A percentile compares a stretch with the other conserved stretches of the same genome.
phyloP scores from a whole-genome alignment of 108 stramenopile genomes.

The Skeletonema marinoi region DNA sequence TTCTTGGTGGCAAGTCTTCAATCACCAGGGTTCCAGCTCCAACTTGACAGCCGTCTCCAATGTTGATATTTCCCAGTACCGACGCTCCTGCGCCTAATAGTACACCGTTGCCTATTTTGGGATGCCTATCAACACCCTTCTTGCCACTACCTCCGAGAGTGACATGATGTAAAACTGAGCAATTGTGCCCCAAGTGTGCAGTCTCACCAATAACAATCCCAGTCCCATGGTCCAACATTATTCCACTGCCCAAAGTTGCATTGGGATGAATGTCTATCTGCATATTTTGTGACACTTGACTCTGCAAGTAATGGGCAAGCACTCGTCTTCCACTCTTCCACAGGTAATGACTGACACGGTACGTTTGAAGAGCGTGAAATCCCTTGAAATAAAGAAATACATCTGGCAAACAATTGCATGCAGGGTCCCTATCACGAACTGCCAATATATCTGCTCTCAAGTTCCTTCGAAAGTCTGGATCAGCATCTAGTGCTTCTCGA shows the following conservation, averaged over 20 bases:
- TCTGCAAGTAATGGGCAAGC: slow-evolving; percentile 81
- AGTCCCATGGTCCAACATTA: slow-evolving; percentile 86
- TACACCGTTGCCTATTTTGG: slow-evolving; percentile 84
- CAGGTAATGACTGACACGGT: slow-evolving; percentile 77
- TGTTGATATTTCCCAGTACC: slow-evolving; percentile 74
- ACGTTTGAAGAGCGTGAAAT: slow-evolving; percentile 86
- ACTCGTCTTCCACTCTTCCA: slow-evolving; percentile 65
- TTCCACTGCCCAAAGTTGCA: slow-evolving; percentile 71
- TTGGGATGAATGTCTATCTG: slow-evolving; percentile 91
- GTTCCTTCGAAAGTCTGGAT: slow-evolving; percentile 53
- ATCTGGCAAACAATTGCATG: slow-evolving; percentile 54
- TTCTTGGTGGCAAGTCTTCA: slow-evolving; percentile 64
- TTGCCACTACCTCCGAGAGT: slow-evolving; percentile 88
- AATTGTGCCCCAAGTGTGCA: slow-evolving; percentile 78
- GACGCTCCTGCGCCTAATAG: slow-evolving; percentile 84
- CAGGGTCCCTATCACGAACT: slow-evolving; percentile 79
- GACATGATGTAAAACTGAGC: slow-evolving; percentile 84
- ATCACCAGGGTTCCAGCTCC: slow-evolving; percentile 85
- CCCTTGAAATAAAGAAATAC: slow-evolving; percentile 88
- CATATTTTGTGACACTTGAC: slow-evolving; percentile 78
- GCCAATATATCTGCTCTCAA: slow-evolving; percentile 77
- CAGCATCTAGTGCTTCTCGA: slow-evolving; percentile 56
- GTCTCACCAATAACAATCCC: slow-evolving; percentile 93
- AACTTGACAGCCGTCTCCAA: slow-evolving; percentile 75
- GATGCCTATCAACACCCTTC: slow-evolving; percentile 83